Conservation (phyloP, 495 filamentous ascomycete species). For the Aspergillus heteromorphus region DNA sequence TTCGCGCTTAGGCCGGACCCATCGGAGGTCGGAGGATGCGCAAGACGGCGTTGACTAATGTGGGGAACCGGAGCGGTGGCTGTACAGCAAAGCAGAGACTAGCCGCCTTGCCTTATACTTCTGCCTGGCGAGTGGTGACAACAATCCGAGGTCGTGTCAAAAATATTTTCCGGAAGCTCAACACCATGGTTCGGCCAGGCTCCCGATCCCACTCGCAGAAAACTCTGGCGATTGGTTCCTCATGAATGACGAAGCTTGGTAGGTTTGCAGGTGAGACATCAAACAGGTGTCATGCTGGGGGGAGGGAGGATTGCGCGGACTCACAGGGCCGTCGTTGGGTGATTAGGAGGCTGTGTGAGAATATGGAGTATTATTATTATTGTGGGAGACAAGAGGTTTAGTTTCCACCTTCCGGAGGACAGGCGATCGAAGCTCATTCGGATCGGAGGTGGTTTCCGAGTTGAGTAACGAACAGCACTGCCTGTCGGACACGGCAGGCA, state of each 20-base stretch:
- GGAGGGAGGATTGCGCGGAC: not conserved
- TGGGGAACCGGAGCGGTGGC: not conserved
- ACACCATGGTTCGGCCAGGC: not conserved
- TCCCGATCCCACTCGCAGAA: not conserved
- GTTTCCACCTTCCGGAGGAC: not conserved
- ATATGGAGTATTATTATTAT: too few species aligned
- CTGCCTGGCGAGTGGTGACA: not conserved
- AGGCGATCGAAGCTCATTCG: not conserved
- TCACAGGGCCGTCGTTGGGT: too few species aligned
- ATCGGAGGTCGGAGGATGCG: not conserved
- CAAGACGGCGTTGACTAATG: not conserved
- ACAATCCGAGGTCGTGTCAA: not conserved
- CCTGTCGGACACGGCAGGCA: not conserved
- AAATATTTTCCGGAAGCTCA: not conserved
- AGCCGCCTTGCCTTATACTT: not conserved
- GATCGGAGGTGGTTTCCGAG: not conserved
- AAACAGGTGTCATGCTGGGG: not conserved
- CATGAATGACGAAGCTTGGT: not conserved
- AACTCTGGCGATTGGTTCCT: not conserved
- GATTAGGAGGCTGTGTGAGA: not conserved
- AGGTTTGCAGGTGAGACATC: not conserved
- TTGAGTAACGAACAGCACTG: not conserved
- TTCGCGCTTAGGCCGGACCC: not conserved
- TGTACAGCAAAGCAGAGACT: not conserved
- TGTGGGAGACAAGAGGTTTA: not conserved